Conservation (phyloP, 2,329 filamentous ascomycete species). For the Onygena corvina region DNA sequence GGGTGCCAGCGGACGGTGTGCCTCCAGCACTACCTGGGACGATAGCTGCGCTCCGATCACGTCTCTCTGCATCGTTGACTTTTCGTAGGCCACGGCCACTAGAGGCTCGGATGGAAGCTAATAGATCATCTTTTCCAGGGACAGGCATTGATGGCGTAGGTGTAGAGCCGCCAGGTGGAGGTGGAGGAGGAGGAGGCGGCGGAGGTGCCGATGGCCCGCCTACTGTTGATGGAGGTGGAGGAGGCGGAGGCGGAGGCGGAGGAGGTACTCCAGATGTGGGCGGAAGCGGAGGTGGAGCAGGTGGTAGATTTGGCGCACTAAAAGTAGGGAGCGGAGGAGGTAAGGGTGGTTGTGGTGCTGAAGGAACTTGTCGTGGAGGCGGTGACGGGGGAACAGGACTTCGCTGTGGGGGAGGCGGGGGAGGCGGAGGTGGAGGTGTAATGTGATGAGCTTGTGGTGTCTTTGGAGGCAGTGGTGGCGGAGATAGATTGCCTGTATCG, state of each 20-base stretch:
- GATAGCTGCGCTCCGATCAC: slow-evolving; percentile 35
- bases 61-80: slow-evolving; percentile 36
- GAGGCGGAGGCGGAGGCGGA: slow-evolving; percentile 34
- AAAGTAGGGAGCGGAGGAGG: slow-evolving; percentile 40
- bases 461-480: slow-evolving; percentile 35
- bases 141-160: slow-evolving; percentile 33
- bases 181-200: slow-evolving; percentile 43
- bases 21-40: slow-evolving; percentile 43
- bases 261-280: slow-evolving; percentile 28
- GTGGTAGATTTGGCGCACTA: slow-evolving; percentile 28
- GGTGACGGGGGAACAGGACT: slow-evolving; percentile 20
- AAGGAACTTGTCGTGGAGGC: slow-evolving; percentile 23
- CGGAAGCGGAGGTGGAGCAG: slow-evolving; percentile 24
- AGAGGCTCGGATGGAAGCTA: slow-evolving; percentile 42
- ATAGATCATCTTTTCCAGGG: slow-evolving; percentile 33
- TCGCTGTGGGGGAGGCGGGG: slow-evolving; percentile 25
- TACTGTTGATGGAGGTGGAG: slow-evolving; percentile 26
- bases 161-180: slow-evolving; percentile 27
- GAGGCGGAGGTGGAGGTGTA: slow-evolving; percentile 40
- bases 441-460: slow-evolving; percentile 37
- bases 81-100: slow-evolving; percentile 42
- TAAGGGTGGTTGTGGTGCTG: slow-evolving; percentile 22
- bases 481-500: slow-evolving; percentile 34
- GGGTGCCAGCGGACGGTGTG: slow-evolving; percentile 47
- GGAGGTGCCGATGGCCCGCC: slow-evolving; percentile 31